Evolutionary conservation across 371 early-diverging fungal species (phyloP), one percentile per base, ranked within the genome.

Genomic region (Rhizopus delemar): DNA sequence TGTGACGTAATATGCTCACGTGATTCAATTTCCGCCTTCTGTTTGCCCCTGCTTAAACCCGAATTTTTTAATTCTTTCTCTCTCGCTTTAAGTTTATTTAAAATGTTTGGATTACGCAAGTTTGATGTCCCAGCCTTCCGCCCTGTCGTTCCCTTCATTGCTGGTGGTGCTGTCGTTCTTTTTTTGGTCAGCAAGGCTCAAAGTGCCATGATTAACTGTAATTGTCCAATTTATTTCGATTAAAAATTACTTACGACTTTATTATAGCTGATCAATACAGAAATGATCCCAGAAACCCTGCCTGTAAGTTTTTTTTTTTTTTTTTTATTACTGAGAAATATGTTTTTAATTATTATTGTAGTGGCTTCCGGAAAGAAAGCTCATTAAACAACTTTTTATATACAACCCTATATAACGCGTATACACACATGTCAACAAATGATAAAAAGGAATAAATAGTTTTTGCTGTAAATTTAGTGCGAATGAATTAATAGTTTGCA

Each of bases 261-360:
- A 28, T 33, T 51, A 22, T 71, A 80, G 81, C 64, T 55, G 81
- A 81, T 0, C 70, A 77, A 33, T 81, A 76, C 73, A 81, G 59
- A 61, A 77, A 81, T 70, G 81, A 81, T 57, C 81, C 81, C 68
- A 75, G 81, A 74, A 81, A 81, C 74, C 81, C 81, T 75, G 81
- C 81, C 61, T 65, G 81, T 80, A 77, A 65, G 81, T 77, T 34
- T 50, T 28, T 8, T 11, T 3, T 45, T 15, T 45, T 45, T 45
- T 45, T 45, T 13, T 3, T 45, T 11, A 8, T 41, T 41, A 31
- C 8, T 51, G 36, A 28, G 15, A 39, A 39, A 33, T 51, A 46
- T 41, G 7, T 41, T 39, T 43, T 29, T 57, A 49, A 39, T 48
- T 64, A 51, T 6, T 62, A 56, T 31, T 36, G 38, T 57, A 79